Base-by-base conservation (phyloP, 2,329 filamentous ascomycete species). In the Trichoderma afroharzianum region DNA sequence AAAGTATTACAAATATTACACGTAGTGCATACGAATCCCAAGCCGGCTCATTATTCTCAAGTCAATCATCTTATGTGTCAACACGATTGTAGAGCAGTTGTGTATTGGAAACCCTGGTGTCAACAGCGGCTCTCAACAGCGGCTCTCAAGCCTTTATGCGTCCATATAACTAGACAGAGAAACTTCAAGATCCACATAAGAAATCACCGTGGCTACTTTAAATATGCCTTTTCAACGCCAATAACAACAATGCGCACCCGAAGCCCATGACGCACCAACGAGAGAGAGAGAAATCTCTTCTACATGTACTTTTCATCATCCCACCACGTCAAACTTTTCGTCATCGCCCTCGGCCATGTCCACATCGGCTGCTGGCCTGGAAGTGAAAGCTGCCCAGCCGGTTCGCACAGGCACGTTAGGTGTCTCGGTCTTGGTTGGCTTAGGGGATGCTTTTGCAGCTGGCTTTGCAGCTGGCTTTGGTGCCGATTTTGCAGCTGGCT, bases 241-340 rank as follows among this genome's bases (percentile, higher is more conserved):
- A 53, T 21, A 53, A 24, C 21, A 24, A 53, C 5, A n/a, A 57
- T 14, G 36, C 32, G 14, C 21, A 30, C 50, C 43, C 50, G 39
- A 43, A 28, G 7, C 15, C 43, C 28, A 3, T 24, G 18, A 39
- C 53, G 8, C 32, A 11, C n/a, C 18, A 47, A 21, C 4, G 18
- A 21, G 43, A 50, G 43, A 50, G 43, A 39, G 4, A 47, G 8
- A 55, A 6, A 50, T 30, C 5, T 4, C 14, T 18, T 32, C 18
- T 2, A 6, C 18, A 8, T 15, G 21, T 7, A 6, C 47, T 53
- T 50, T 53, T 53, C n/a, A 53, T 47, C n/a, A 72, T 32, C 68
- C 68, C 59, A 78, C 78, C 70, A 81, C 75, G 26, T 81, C 79
- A 73, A 81, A 81, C 72, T 77, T 78, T 6, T 80, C 79, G 33